Conservation (phyloP, 2,329 filamentous ascomycete species). For the Sporothrix curviconia region DNA sequence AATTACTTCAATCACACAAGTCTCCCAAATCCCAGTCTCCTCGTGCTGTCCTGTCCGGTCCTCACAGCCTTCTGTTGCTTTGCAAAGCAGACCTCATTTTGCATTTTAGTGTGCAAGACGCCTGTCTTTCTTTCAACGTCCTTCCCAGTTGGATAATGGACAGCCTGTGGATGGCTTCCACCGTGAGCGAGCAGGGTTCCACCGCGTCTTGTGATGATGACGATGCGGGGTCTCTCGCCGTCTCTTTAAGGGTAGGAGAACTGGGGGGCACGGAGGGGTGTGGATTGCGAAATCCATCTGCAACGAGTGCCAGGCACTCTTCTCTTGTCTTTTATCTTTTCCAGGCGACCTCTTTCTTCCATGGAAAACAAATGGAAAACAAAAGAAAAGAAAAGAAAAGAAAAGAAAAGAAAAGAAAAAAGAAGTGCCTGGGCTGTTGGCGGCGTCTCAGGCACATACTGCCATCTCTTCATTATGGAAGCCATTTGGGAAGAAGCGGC, state of each 20-base stretch:
- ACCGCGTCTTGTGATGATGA: conserved; percentile 15
- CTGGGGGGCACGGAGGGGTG: not conserved
- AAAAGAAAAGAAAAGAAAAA: too few species aligned
- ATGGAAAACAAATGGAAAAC: too few species aligned
- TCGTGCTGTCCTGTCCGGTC: not conserved
- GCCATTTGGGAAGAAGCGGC: conserved; percentile 17
- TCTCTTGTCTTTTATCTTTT: too few species aligned
- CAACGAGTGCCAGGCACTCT: too few species aligned
- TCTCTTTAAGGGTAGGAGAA: conserved; percentile 3
- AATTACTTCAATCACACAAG: too few species aligned
- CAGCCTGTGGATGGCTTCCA: not conserved
- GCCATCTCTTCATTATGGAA: too few species aligned
- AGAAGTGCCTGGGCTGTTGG: too few species aligned
- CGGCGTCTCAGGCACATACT: too few species aligned
- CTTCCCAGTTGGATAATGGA: conserved; percentile 6
- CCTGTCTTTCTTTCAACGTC: not conserved
- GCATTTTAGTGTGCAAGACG: not conserved
- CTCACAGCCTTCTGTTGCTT: not conserved
- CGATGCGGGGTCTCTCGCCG: conserved; percentile 14
- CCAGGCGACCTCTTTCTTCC: too few species aligned
- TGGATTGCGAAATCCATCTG: not conserved
- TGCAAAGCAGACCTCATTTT: not conserved
- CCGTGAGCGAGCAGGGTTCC: conserved; percentile 6
- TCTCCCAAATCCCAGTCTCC: too few species aligned
- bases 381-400: too few species aligned